Evolutionary conservation across 2,329 filamentous ascomycete species (phyloP).

Genomic region (Tolypocladium nubicola): DNA sequence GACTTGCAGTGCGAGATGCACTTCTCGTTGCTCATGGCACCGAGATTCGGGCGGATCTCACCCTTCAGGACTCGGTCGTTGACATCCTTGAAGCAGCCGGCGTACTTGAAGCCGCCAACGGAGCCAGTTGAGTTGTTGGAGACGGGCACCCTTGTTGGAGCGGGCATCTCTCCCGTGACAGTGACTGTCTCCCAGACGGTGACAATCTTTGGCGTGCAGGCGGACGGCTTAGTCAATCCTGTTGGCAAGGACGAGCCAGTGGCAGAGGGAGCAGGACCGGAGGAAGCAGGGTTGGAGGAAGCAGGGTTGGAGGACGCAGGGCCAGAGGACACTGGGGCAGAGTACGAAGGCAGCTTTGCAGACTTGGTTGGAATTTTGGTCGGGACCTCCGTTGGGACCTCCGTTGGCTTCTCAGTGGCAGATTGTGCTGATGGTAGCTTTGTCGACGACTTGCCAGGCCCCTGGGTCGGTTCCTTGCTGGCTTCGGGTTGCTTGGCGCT

Average conservation of each 20-base stretch:
- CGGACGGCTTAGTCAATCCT: neutral
- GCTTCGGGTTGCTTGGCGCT: neutral
- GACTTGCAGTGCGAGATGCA: constrained; percentile 38
- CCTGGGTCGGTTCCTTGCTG: neutral
- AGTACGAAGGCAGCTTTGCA: neutral
- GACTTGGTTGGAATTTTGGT: constrained; percentile 3
- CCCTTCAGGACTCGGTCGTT: constrained; percentile 25
- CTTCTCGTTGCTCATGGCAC: constrained; percentile 30
- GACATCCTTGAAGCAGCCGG: constrained; percentile 32
- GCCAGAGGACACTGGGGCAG: neutral
- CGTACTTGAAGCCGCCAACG: constrained; percentile 23
- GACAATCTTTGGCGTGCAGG: constrained; percentile 16
- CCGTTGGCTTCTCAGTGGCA: neutral
- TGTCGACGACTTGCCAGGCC: neutral
- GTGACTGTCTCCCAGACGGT: constrained; percentile 37
- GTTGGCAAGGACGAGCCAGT: neutral
- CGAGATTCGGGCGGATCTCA: constrained; percentile 28
- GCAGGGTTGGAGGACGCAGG: neutral
- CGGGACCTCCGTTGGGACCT: neutral
- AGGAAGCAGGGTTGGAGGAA: too few relatives aligned
- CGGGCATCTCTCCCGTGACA: constrained; percentile 21
- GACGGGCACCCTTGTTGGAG: constrained; percentile 4
- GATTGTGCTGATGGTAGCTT: neutral
- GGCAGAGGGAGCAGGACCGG: neutral
- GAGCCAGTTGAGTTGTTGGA: constrained; percentile 8